A percentile compares a stretch with the other conserved stretches of the same genome.
phyloP scores from a whole-genome alignment of 345 rosid species.

The Eucalyptus cladocalyx region DNA sequence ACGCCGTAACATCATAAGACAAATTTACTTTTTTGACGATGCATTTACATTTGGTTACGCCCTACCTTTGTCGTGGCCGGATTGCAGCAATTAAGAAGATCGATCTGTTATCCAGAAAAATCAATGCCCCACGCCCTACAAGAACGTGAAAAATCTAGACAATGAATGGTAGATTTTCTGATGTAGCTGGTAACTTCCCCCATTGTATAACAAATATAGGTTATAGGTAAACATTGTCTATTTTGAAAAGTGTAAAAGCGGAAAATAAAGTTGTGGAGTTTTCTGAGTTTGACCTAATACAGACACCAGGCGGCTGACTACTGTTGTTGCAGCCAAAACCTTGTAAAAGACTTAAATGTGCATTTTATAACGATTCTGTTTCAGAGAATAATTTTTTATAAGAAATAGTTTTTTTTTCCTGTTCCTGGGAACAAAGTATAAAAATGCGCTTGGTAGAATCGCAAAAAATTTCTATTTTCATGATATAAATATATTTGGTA shows the following conservation, averaged over 20 bases:
- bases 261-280: neutral
- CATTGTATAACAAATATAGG: neutral
- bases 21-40: neutral
- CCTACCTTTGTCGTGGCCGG: neutral
- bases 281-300: neutral
- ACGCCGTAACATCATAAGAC: neutral
- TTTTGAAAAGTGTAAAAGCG: neutral
- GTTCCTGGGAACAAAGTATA: accelerated
- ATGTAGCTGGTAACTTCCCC: neutral
- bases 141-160: neutral
- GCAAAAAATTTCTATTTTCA: accelerated
- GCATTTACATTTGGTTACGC: neutral
- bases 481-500: accelerated
- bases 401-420: accelerated
- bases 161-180: neutral
- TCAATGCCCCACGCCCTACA: neutral
- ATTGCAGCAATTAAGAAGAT: neutral
- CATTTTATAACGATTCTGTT: accelerated
- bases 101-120: neutral
- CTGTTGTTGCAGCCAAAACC: neutral
- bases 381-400: accelerated
- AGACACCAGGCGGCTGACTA: too few relatives aligned
- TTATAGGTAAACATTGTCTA: neutral
- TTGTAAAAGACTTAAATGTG: too few relatives aligned
- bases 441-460: accelerated